Evolutionary conservation across 441 rosid species (phyloP), one percentile per base, ranked within the genome.

Genomic region (Erodium trifolium): DNA sequence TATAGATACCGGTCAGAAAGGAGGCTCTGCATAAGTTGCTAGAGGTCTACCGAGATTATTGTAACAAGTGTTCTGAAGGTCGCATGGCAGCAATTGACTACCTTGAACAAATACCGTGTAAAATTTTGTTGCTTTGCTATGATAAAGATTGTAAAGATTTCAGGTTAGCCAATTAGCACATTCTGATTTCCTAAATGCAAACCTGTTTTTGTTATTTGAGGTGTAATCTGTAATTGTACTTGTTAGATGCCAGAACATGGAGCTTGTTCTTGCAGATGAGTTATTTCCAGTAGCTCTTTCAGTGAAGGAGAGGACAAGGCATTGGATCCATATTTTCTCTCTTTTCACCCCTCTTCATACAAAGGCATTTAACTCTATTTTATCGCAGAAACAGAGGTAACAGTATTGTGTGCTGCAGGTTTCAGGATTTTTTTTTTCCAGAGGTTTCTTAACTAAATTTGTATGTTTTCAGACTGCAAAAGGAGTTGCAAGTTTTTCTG

Each of bases 61-160:
- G 96, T 82, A 80, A 69, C 78, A 80, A 81, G 83, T 90, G 96
- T 80, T 82, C 87, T 71, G 81, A 85, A 79, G 91, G 95, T 73
- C 74, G 35, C 77, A 78, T 87, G 88, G 76, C 78, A 71, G 77
- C 82, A 55, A 72, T 76, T 71, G 83, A 86, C 76, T 78, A 76
- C 66, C 87, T 88, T 84, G 98, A 94, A 82, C 87, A 82, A 77
- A 90, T 92, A 85, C 90, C 93, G 39, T 83, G 98, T 83, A 87
- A 88, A 85, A 77, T 87, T 67, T 74, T 90, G 80, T 78, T 85
- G 93, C 97, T 94, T 62, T 88, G 83, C 76, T 86, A 81, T 76
- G 91, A 88, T 73, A 90, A 87, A 80, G 91, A 87, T 82, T 88
- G 87, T 75, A 85, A 85, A 78, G 94, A 88, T 68, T 87, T 89